Percentiles rank a stretch among this genome's conserved stretches.
phyloP scores from a whole-genome alignment of 83 land plant genomes.

The Picea abies region DNA sequence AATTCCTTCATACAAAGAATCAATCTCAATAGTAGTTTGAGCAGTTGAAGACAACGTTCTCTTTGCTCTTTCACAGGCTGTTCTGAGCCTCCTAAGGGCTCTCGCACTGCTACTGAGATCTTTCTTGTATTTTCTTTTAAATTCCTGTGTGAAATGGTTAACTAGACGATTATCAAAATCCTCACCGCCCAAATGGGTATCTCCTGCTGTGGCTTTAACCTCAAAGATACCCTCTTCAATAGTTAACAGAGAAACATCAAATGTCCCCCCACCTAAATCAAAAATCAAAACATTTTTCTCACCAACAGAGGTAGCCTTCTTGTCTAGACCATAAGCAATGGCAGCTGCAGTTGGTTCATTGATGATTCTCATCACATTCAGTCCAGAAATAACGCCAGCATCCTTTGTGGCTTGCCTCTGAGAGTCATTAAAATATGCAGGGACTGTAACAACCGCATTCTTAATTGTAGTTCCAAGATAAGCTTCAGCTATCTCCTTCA shows the following conservation, averaged over 20 bases:
- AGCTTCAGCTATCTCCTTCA: constrained; percentile 51
- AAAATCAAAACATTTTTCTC: constrained; percentile 33
- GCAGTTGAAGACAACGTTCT: constrained; percentile 77
- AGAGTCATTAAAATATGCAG: constrained; percentile 49
- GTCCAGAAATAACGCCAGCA: constrained; percentile 32
- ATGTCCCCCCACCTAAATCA: constrained; percentile 30
- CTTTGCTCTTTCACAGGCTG: constrained; percentile 79
- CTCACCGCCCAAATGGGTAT: constrained; percentile 74
- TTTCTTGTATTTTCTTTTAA: constrained; percentile 69
- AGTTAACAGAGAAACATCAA: constrained; percentile 48
- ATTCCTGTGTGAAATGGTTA: constrained; percentile 70
- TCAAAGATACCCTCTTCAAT: constrained; percentile 50
- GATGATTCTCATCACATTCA: constrained; percentile 36
- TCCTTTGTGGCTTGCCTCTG: constrained; percentile 37
- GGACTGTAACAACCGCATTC: constrained; percentile 54
- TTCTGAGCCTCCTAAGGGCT: constrained; percentile 64
- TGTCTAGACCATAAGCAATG: constrained; percentile 37
- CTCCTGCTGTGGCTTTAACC: constrained; percentile 73
- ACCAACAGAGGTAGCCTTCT: constrained; percentile 30
- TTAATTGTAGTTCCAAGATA: constrained; percentile 39
- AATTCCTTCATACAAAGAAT: constrained; percentile 69
- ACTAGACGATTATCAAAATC: constrained; percentile 70
- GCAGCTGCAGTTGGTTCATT: constrained; percentile 39
- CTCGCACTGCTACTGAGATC: constrained; percentile 67
- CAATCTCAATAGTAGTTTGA: constrained; percentile 76